These are phyloP conservation scores for Grosmannia huntii DNA, from an alignment of 2,329 filamentous ascomycete genomes.

Conservation along the genomic window DNA sequence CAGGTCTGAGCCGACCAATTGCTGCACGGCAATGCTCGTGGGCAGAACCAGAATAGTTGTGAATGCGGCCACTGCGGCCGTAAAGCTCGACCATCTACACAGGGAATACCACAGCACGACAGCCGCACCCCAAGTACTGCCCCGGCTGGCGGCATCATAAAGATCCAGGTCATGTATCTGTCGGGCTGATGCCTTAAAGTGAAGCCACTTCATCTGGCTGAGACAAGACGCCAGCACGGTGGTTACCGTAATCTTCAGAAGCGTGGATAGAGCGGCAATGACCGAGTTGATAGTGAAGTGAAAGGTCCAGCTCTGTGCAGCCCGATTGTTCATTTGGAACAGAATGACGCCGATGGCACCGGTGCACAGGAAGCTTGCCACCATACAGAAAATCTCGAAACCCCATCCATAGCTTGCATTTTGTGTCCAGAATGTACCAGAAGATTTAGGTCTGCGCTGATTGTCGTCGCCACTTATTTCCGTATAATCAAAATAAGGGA, in stretches of 20 bases:
- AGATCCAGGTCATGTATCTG: not conserved
- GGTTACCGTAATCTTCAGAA: not conserved
- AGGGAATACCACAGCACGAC: not conserved
- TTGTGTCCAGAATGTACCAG: not conserved
- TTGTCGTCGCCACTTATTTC: not conserved
- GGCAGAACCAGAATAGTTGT: not conserved
- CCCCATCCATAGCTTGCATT: not conserved
- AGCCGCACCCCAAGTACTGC: not conserved
- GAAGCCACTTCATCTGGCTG: constrained; percentile 1
- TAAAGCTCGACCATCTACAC: not conserved
- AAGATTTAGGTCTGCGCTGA: not conserved
- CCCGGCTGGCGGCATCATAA: not conserved
- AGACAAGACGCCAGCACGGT: not conserved
- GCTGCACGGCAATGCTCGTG: not conserved
- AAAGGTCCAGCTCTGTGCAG: not conserved
- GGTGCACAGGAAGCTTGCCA: not conserved
- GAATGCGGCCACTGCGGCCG: not conserved
- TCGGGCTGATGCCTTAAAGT: not conserved
- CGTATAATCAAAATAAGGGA: not conserved
- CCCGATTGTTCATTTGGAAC: not conserved
- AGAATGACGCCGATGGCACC: not conserved
- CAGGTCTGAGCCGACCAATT: not conserved
- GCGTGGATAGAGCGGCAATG: not conserved
- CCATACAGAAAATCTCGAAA: not conserved
- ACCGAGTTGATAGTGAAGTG: not conserved